Conservation (phyloP, 1,284 basidiomycete species). For the Puccinia polysora region DNA sequence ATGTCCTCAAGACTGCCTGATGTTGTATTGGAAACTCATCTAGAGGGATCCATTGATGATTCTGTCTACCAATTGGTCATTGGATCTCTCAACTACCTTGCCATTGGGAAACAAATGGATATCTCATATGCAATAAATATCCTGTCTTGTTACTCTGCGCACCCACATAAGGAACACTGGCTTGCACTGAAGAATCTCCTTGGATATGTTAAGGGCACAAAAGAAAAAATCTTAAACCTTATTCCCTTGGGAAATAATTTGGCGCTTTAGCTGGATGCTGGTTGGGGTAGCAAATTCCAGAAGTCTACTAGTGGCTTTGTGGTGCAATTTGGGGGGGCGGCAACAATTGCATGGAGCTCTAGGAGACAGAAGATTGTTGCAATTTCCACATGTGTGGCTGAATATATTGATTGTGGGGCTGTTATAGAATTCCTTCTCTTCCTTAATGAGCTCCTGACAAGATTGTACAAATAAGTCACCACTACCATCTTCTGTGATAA, state of each 20-base stretch:
- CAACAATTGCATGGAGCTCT: background rate
- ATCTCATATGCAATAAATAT: background rate
- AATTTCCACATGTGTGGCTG: background rate
- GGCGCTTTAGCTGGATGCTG: background rate
- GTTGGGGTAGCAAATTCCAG: background rate
- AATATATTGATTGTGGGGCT: background rate
- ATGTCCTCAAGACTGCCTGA: background rate
- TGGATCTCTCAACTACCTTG: conserved; percentile 2
- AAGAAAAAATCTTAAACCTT: background rate
- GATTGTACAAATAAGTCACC: background rate
- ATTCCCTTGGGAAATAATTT: background rate
- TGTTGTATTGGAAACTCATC: background rate
- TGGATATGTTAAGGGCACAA: background rate
- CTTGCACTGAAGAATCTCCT: background rate
- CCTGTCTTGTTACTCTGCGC: background rate
- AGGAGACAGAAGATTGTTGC: background rate
- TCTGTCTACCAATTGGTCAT: background rate
- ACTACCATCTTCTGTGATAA: background rate
- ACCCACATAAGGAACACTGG: background rate
- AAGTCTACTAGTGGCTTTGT: background rate
- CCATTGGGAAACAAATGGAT: background rate
- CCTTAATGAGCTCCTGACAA: background rate
- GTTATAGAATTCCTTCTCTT: background rate
- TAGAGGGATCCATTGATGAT: background rate
- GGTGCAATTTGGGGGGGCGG: background rate